Evolutionary conservation across 805 yeast species (phyloP).

Genomic region (Kazachstania martiniae): DNA sequence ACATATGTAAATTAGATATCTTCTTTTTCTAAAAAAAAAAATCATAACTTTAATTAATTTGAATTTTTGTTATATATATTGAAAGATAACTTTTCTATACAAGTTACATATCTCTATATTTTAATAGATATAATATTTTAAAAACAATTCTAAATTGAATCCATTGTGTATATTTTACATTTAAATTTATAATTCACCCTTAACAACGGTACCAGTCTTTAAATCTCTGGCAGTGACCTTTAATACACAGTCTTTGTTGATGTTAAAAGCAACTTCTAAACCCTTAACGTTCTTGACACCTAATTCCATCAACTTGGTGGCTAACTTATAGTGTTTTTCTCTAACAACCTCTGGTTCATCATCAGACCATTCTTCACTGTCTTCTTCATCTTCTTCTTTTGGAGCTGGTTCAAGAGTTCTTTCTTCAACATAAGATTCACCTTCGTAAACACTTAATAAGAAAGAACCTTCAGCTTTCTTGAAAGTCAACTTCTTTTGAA

Average conservation of each 20-base stretch:
- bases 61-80: too few species aligned
- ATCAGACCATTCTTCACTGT: constrained; percentile 40
- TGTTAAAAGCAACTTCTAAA: constrained; percentile 49
- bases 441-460: constrained; percentile 69
- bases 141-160: too few species aligned
- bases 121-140: too few species aligned
- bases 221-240: constrained; percentile 54
- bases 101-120: too few species aligned
- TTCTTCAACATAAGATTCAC: constrained; percentile 73
- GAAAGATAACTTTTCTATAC: too few species aligned
- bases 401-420: constrained; percentile 60
- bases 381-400: constrained; percentile 41
- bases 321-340: constrained; percentile 64
- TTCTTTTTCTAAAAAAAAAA: too few species aligned
- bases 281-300: constrained; percentile 62
- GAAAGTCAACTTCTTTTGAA: constrained; percentile 62
- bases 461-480: constrained; percentile 51
- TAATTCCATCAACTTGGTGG: constrained; percentile 66
- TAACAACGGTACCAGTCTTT: constrained; percentile 46
- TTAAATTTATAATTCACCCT: constrained; percentile 39
- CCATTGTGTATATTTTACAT: too few species aligned
- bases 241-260: constrained; percentile 50
- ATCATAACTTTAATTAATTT: too few species aligned
- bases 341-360: constrained; percentile 85
- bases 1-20: too few species aligned